Evolutionary conservation across 2,329 filamentous ascomycete species (phyloP), one percentile per base, ranked within the genome.

Genomic region (Fusarium sp.): DNA sequence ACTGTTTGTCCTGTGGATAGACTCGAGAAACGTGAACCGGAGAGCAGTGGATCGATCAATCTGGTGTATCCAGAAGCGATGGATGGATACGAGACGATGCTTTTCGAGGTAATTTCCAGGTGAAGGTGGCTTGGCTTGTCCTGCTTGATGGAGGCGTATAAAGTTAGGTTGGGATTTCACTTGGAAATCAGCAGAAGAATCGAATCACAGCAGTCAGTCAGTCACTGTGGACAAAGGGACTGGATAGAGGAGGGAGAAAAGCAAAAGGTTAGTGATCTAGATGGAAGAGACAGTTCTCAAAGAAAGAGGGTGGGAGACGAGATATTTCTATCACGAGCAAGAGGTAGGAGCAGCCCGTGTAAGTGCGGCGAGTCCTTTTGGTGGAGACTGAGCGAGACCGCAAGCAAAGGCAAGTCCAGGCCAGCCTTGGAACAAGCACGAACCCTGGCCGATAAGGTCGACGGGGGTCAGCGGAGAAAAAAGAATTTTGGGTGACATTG

Each of bases 241-340:
- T 39, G 48, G 45, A 42, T 46, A 41, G 19, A 40, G 29, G 25
- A 48, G 36, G 35, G 26, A 24, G 34, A 55, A 24, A 38, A 55
- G 28, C 29, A 39, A 39, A 39, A 34, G 19, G 45, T 48, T 63
- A 61, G 32, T 50, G 53, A 34, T 41, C n/a, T 50, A 49, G n/a
- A 38, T 32, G 29, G 43, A 44, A 64, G 25, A 47, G 39, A 47
- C 34, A 35, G 28, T 32, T 35, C 42, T 41, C 24, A 42, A 41
- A 47, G 43, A 48, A 55, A 52, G 54, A 56, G 61, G 69, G 67
- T 58, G 65, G 65, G 56, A 69, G 68, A 71, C 41, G 46, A 41
- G 58, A 61, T 71, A 71, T 71, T 70, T 71, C 68, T 70, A 68
- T 35, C 32, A 40, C 47, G 48, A 41, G 41, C 22, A 29, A 36